A percentile compares a stretch with the other conserved stretches of the same genome.
Evolutionary conservation across 2,329 filamentous ascomycete species (phyloP).

Genomic region (Alternaria solani): DNA sequence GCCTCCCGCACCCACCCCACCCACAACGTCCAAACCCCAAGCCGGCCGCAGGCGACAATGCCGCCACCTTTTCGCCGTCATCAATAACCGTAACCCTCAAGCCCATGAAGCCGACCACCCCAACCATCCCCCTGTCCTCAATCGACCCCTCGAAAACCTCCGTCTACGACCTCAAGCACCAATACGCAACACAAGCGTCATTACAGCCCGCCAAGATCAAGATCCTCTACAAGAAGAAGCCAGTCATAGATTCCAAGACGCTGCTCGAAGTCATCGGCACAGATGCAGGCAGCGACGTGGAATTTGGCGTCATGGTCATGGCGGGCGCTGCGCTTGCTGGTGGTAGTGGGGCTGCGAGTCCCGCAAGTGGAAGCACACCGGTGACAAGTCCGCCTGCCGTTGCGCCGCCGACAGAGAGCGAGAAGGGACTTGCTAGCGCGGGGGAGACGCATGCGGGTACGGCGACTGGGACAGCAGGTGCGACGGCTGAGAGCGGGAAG

Average conservation of each 20-base stretch:
- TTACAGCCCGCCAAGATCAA: slow-evolving; percentile 76
- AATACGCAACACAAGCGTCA: slow-evolving; percentile 69
- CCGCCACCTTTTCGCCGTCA: slow-evolving; percentile 37
- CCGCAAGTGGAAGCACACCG: slow-evolving; percentile 52
- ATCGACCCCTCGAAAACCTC: slow-evolving; percentile 73
- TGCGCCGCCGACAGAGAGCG: slow-evolving; percentile 62
- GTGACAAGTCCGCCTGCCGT: slow-evolving; percentile 58
- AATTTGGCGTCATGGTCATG: slow-evolving; percentile 89
- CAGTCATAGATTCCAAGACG: slow-evolving; percentile 77
- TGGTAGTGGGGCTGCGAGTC: slow-evolving; percentile 51
- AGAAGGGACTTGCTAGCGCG: slow-evolving; percentile 47
- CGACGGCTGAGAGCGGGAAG: slow-evolving; percentile 61
- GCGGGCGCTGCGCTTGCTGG: slow-evolving; percentile 59
- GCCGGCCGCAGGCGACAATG: slow-evolving; percentile 56
- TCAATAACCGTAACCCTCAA: slow-evolving; percentile 70
- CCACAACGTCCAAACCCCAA: slow-evolving; percentile 55
- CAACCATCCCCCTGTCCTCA: slow-evolving; percentile 69
- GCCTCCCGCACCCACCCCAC: slow-evolving; percentile 65
- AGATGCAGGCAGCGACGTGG: slow-evolving; percentile 64
- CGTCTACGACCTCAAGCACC: slow-evolving; percentile 78
- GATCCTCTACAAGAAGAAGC: slow-evolving; percentile 87
- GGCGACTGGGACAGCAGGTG: slow-evolving; percentile 52
- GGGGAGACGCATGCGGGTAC: slow-evolving; percentile 16
- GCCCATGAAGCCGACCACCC: slow-evolving; percentile 70
- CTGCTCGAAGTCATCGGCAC: slow-evolving; percentile 74